Base-by-base conservation (phyloP, 805 yeast species). In the Candida rishiriensis region DNA sequence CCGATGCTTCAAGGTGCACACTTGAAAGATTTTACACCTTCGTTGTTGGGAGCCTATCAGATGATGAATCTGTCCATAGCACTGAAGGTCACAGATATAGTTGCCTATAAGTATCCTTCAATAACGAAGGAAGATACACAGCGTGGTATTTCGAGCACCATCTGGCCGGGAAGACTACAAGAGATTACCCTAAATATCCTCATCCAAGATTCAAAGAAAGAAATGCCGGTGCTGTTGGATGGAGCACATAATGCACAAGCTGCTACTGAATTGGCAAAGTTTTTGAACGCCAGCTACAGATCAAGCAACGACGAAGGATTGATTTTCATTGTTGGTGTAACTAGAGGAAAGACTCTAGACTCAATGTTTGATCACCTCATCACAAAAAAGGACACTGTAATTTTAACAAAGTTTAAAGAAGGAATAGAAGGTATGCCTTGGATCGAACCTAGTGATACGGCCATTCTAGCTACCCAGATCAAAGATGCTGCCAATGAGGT, bases 201-300 rank as follows among this genome's bases (percentile, higher is more conserved):
- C 1, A 7, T 21, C 26, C 53, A 60, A 17, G 53, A 49, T 8
- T 4, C 7, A 21, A 21, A 21, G 7, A 10, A n/a, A 7, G 32
- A 16, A 40, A 61, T 71, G 0, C 50, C 54, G 1, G 61, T 81
- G 0, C 63, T 93, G 3, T 56, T 93, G 2, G 98, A 91, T 65
- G 98, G 98, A 2, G 97, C 98, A 0, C 98, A 93, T 61, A 93
- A 93, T 59, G 81, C 79, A 6, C 79, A 82, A 47, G 96, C 97
- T 0, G 93, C 97, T 0, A 63, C 66, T n/a, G 88, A 85, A 55
- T 67, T 93, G 29, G 75, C 74, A 0, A 71, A 71, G 34, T 88
- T 71, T 57, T 63, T 89, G 2, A 61, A 69, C 6, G 33, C 46
- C 1, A 36, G 44, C 1, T 40, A 48, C 10, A 39, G 59, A 15